Base-by-base conservation (phyloP, 331 rosid species). In the Saraca asoca region DNA sequence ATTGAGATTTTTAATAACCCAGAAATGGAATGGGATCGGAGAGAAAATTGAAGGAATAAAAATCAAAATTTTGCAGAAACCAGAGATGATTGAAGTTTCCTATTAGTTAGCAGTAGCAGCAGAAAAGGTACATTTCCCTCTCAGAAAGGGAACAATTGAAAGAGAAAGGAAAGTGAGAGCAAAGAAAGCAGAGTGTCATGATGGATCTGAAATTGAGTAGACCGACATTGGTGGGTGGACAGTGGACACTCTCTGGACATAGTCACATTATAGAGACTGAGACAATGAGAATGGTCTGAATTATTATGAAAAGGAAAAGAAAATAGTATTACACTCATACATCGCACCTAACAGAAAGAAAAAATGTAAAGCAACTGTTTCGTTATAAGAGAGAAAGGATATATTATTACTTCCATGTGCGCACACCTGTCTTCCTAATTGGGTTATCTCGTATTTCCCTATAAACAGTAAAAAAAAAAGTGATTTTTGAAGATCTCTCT, bases 101-200 rank as follows among this genome's bases (percentile, higher is more conserved):
- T 5, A 12, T 43, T 12, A 12, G 13, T 43, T 43, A 43, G n/a
- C 49, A 43, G 49, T 10, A n/a, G 5, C 13, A 43, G n/a, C 49
- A 43, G 49, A 12, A n/a, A 11, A 12, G 13, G 6, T 31, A 19
- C 16, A 12, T 7, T 37, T 45, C 13, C 12, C 35, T 13, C 38
- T 33, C 29, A 64, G 4, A n/a, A 16, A 46, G 20, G 3, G 60
- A 10, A 10, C 2, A 12, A 17, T 4, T 7, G 18, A 68, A 49
- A 44, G 46, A 16, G 38, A 14, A 67, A 38, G 7, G 39, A 15
- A n/a, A 50, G 15, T 5, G 52, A 33, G 34, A 64, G 79, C 87
- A 80, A 72, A 78, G 78, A 75, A 52, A 38, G 43, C 7, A 12
- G 51, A 58, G 56, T 5, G 48, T 39, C 37, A 35, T 14, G 24